A percentile compares a stretch with the other conserved stretches of the same genome.
These are phyloP conservation scores for Colletotrichum gigasporum DNA, from an alignment of 2,329 filamentous ascomycete genomes.

Conservation along the genomic window DNA sequence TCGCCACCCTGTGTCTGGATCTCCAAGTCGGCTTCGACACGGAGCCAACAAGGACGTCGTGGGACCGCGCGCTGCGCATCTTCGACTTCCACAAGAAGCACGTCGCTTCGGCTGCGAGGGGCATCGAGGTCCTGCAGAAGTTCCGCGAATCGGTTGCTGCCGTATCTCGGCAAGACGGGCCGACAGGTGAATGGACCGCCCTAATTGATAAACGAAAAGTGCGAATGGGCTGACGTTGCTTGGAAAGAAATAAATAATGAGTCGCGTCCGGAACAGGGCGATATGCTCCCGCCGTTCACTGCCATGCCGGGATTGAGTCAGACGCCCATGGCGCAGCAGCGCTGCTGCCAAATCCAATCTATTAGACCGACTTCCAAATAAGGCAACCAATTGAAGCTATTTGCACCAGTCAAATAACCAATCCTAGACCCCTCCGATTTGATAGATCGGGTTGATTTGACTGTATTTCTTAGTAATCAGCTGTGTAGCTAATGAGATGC, in stretches of 20 bases:
- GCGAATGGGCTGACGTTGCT: neutral
- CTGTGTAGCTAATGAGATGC: too few relatives aligned
- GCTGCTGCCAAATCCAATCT: too few relatives aligned
- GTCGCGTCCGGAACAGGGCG: neutral
- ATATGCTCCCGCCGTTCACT: neutral
- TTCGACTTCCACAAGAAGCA: conserved; percentile 10
- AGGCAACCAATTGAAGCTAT: too few relatives aligned
- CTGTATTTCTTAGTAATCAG: too few relatives aligned
- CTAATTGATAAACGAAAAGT: neutral
- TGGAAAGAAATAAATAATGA: neutral
- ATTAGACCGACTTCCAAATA: too few relatives aligned
- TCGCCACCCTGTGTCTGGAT: neutral
- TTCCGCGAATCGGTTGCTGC: neutral
- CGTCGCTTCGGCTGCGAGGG: neutral
- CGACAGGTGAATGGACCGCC: neutral
- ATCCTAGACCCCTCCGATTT: too few relatives aligned
- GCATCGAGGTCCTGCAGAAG: conserved; percentile 4
- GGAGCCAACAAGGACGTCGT: neutral
- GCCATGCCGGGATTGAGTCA: neutral
- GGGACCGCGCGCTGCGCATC: neutral
- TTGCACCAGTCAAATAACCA: too few relatives aligned
- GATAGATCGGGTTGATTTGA: too few relatives aligned
- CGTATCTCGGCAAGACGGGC: neutral
- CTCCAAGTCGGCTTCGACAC: neutral
- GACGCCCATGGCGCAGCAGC: neutral